phyloP scores from a whole-genome alignment of 192 early-diverging fungal genomes.

The Pecoramyces ruminantium region DNA sequence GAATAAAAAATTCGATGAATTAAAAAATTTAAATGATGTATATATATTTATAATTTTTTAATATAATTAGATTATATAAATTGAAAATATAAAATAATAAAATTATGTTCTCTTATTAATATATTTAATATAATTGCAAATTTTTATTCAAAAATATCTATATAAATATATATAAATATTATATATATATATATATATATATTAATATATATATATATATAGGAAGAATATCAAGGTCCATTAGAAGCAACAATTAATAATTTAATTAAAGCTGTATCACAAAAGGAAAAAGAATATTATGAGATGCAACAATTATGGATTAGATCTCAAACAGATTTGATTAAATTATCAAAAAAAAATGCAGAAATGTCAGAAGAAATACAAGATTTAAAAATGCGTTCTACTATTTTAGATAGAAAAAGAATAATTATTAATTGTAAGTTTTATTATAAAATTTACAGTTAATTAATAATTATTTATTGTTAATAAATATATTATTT shows the following conservation, averaged over 20 bases:
- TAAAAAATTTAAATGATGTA: slow-evolving; percentile 17
- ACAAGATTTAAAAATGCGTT: slow-evolving; percentile 27
- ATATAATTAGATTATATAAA: too few relatives aligned
- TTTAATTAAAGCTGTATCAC: slow-evolving; percentile 23
- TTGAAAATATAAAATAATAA: too few relatives aligned
- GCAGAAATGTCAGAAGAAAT: slow-evolving; percentile 25
- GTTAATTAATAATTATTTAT: too few relatives aligned
- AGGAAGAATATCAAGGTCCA: slow-evolving; percentile 36
- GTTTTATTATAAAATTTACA: neutral
- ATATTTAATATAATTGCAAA: too few relatives aligned
- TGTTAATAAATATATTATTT: neutral
- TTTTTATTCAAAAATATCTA: too few relatives aligned
- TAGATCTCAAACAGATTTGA: slow-evolving; percentile 37
- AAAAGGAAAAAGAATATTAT: slow-evolving; percentile 30
- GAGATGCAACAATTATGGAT: slow-evolving; percentile 41
- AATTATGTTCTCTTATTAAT: too few relatives aligned
- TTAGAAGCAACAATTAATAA: slow-evolving; percentile 48
- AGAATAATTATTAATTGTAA: slow-evolving; percentile 42
- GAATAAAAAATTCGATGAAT: slow-evolving; percentile 40
- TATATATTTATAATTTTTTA: too few relatives aligned
- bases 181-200: too few relatives aligned
- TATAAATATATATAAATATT: too few relatives aligned
- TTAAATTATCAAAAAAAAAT: slow-evolving; percentile 22
- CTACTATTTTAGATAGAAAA: slow-evolving; percentile 30
- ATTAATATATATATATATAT: too few relatives aligned